Evolutionary conservation across 139 green algal species (phyloP), one percentile per base, ranked within the genome.

Genomic region (Volvox reticuliferus): DNA sequence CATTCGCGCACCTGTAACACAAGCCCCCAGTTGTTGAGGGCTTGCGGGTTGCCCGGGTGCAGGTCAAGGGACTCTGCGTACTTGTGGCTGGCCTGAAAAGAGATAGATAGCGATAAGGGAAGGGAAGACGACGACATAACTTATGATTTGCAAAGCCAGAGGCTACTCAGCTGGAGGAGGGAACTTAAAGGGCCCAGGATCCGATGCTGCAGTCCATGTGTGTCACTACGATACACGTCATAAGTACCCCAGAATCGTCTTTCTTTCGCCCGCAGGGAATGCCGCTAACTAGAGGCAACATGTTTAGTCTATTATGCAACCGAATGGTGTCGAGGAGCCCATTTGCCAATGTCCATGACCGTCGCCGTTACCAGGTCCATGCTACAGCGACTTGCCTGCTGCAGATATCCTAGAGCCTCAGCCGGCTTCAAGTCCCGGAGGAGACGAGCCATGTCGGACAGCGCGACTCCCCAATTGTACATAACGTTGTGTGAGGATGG

Each of bases 1-100:
- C 73, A 50, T 17, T 20, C 44, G 61, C 88, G 65, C 89, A 97
- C 96, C 94, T 97, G 95, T 65, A 98, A 83, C 69, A 97, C 95
- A 62, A 98, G 93, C 19, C 95, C 96, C 96, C 96, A 98, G 89
- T 98, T 98, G 95, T 98, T 98, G 36, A 98, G 95, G 36, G 95
- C 96, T 89, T 97, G 96, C 1, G 96, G 91, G 89, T 97, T 97
- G 88, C 93, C 90, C 12, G 95, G 93, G 36, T 95, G 92, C 55
- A 91, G 82, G n/a, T 88, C 62, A 61, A 98, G 92, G 2, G 95
- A 95, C 24, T 88, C 83, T 19, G 94, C 93, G 87, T 98, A 98
- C 86, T 97, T 96, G 21, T 95, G 88, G 68, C 86, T 91, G 69
- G 69, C 73, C 73, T 82, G 86, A 0, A 22, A 79, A 21, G 17